Conservation (phyloP, 2,329 filamentous ascomycete species). For the Fonsecaea erecta region DNA sequence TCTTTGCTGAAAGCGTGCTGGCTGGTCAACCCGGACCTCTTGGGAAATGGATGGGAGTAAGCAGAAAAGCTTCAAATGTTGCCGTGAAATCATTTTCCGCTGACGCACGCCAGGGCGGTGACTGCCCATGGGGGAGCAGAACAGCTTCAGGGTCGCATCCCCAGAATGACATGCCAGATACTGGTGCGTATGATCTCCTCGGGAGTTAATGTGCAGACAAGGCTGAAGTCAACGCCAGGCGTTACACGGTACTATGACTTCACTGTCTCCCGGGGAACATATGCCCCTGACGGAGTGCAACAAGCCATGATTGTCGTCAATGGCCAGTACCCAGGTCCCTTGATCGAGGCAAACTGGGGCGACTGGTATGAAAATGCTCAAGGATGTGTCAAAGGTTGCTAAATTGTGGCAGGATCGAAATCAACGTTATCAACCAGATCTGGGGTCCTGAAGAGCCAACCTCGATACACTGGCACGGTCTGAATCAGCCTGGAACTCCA, state of each 20-base stretch:
- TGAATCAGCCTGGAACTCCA: slow-evolving; percentile 33
- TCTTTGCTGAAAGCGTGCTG: slow-evolving; percentile 7
- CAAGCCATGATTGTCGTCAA: slow-evolving; percentile 48
- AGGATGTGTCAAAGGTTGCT: slow-evolving; percentile 15
- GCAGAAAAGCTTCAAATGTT: not conserved
- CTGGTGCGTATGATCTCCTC: slow-evolving; percentile 15
- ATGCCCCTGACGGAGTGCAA: slow-evolving; percentile 40
- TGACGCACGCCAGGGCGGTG: slow-evolving; percentile 26
- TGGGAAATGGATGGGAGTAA: slow-evolving; percentile 30
- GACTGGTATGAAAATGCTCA: slow-evolving; percentile 37
- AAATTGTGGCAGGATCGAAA: slow-evolving; percentile 34
- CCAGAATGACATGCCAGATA: slow-evolving; percentile 27
- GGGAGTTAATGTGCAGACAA: not conserved
- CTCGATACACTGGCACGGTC: slow-evolving; percentile 45
- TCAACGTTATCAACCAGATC: slow-evolving; percentile 45
- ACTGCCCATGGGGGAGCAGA: slow-evolving; percentile 29
- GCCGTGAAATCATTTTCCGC: not conserved
- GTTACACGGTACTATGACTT: slow-evolving; percentile 34
- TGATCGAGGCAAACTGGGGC: slow-evolving; percentile 45
- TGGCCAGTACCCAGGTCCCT: slow-evolving; percentile 46
- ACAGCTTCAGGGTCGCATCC: slow-evolving; percentile 26
- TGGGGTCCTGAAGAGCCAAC: slow-evolving; percentile 43
- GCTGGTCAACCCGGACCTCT: slow-evolving; percentile 19
- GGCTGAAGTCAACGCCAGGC: slow-evolving; percentile 22
- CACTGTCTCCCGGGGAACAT: slow-evolving; percentile 25